Conservation (phyloP, 2,329 filamentous ascomycete species). For the Pseudogymnoascus sp. region DNA sequence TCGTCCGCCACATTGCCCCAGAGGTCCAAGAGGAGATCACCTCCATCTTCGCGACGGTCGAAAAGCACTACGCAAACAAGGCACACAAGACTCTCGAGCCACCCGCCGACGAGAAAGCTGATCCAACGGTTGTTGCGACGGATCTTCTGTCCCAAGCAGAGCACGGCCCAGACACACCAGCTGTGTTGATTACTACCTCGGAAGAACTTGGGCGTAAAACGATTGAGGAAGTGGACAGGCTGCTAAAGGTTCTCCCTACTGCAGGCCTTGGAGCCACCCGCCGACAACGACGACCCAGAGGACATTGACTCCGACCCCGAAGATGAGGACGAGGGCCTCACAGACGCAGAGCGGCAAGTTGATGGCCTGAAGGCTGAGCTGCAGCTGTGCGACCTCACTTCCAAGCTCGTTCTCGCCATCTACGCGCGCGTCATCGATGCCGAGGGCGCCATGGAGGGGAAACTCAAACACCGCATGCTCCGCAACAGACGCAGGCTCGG, state of each 20-base stretch:
- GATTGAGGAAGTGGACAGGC: conserved; percentile 32
- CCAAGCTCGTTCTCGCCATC: conserved; percentile 76
- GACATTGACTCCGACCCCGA: conserved; percentile 57
- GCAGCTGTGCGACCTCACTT: conserved; percentile 75
- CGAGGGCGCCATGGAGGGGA: conserved; percentile 50
- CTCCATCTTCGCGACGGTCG: conserved; percentile 68
- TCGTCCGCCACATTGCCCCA: conserved; percentile 62
- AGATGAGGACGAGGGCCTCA: conserved; percentile 48
- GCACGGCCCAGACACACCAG: conserved; percentile 45
- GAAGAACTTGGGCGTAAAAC: conserved; percentile 32
- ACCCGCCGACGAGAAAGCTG: conserved; percentile 43
- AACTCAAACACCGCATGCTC: conserved; percentile 63
- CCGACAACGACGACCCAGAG: conserved; percentile 66
- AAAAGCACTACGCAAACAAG: conserved; percentile 70
- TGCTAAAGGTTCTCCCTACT: too few relatives aligned
- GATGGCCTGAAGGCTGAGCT: conserved; percentile 73
- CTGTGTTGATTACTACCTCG: conserved; percentile 44
- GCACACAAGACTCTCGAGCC: conserved; percentile 55
- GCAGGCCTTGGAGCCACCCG: conserved; percentile 57
- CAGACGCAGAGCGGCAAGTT: conserved; percentile 53
- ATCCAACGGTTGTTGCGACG: conserved; percentile 39
- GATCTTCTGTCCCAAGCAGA: conserved; percentile 44
- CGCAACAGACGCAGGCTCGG: conserved; percentile 78
- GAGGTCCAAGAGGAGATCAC: conserved; percentile 60
- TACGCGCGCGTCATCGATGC: conserved; percentile 67